Evolutionary conservation across 169 alveolate genomes (phyloP), one percentile per base, ranked within the genome.

Genomic region (Babesia microti): DNA sequence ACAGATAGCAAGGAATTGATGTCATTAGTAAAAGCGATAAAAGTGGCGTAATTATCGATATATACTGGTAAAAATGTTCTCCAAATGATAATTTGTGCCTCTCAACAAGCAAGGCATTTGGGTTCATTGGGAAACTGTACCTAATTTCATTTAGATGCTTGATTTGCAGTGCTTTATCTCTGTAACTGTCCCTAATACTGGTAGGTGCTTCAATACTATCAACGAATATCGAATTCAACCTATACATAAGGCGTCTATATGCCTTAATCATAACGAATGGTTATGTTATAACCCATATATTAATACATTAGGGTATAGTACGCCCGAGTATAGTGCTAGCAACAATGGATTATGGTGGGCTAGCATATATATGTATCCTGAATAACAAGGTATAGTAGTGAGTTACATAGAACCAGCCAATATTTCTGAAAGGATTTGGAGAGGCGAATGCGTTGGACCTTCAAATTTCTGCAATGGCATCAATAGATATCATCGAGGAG

Each of bases 381-480:
- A 39, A 21, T 39, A 39, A 12, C 35, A 11, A 39, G 46, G 46
- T 39, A 39, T 11, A 30, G n/a, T n/a, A n/a, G n/a, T n/a, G n/a
- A n/a, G 23, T 18, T 22, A 3, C 4, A 6, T 17, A 65, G 76
- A 30, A 48, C 4, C 69, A 65, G 40, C 66, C 51, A 5, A 28
- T 56, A 12, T 52, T 65, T n/a, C 28, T 35, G 6, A 14, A 63
- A 11, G 11, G 30, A 6, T 65, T 65, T 30, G 68, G 49, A 1
- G 49, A 34, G 17, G 59, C 37, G 7, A 39, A 65, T 50, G 76
- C 53, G 36, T 47, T 63, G 12, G 70, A 53, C 30, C 59, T 65
- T 35, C 65, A 65, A 37, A 36, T 65, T 6, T 65, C 76, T 7
- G 63, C 54, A 6, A 54, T 45, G 36, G 76, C 76, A 30, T 42